Base-by-base conservation (phyloP, 2,329 filamentous ascomycete species). In the Monosporascus sp. region DNA sequence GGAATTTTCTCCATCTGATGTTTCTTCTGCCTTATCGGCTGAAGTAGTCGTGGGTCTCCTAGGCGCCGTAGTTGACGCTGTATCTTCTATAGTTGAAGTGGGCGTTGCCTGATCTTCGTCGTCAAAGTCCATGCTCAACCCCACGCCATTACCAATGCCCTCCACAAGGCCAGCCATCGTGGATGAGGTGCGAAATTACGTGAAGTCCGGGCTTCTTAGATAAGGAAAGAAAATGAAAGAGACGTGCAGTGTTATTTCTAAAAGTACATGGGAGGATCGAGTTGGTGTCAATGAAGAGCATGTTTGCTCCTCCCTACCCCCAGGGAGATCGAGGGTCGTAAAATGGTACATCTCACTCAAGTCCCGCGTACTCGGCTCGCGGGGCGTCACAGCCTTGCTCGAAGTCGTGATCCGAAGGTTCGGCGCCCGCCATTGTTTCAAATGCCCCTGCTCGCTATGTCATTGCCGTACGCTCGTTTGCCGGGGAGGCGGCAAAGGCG, bases 131-230 rank as follows among this genome's bases (percentile, higher is more conserved):
- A 60, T 40, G 45, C 15, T 35, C 54, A 56, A 46, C n/a, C 60
- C 62, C 52, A 63, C 52, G 54, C 51, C 46, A 56, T 55, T 51
- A 24, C 61, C 62, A 53, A 64, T 52, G 43, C 53, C 55, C 51
- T 57, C 54, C 50, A 63, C 51, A 61, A 62, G 63, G 58, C 65
- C 65, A 55, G 65, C 63, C 65, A 67, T 67, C 45, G 52, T 65
- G 48, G 37, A 53, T 50, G 58, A 54, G 43, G 49, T 49, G 22
- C 22, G 43, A 40, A 54, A 51, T 35, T 50, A 61, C 54, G 37
- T 49, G 37, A 41, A 56, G 63, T 17, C 24, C 43, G 26, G 43
- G 2, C 43, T 46, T 46, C 43, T 46, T 17, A 7, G n/a, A 46
- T 7, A 9, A 26, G 26, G 8, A n/a, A 28, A 31, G 5, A 11